Evolutionary conservation across 164 flowering plant species (phyloP).

Genomic region (Piper betle): DNA sequence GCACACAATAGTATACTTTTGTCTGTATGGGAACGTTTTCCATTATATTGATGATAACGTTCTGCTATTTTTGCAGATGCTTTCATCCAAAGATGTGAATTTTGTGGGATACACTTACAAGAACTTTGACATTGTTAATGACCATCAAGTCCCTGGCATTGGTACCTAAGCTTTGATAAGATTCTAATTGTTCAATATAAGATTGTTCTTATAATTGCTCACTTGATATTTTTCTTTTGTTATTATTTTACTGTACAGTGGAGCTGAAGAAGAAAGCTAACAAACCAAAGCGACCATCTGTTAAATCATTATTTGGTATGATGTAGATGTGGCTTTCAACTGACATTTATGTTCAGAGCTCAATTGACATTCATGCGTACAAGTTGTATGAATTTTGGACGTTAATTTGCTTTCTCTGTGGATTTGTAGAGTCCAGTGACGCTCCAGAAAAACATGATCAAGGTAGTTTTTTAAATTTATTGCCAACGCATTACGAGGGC

Average conservation of each 20-base stretch:
- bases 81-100: slow-evolving; percentile 30
- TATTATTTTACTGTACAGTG: slow-evolving; percentile 13
- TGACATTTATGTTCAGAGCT: too few relatives aligned
- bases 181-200: not conserved
- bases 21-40: not conserved
- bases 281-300: slow-evolving; percentile 30
- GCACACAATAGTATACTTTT: not conserved
- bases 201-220: not conserved
- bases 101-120: slow-evolving; percentile 32
- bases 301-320: slow-evolving; percentile 34
- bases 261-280: slow-evolving; percentile 33
- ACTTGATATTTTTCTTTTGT: not conserved
- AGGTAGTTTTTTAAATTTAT: slow-evolving; percentile 17
- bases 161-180: slow-evolving; percentile 1
- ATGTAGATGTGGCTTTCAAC: not conserved
- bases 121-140: slow-evolving; percentile 30
- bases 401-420: not conserved
- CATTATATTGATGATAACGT: not conserved
- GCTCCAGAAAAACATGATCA: slow-evolving; percentile 14
- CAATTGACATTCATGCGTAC: too few relatives aligned
- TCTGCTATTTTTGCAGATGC: slow-evolving; percentile 19
- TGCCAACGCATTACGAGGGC: slow-evolving; percentile 23
- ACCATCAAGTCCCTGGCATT: slow-evolving; percentile 20
- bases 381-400: too few relatives aligned
- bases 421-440: not conserved